Evolutionary conservation across 2,329 filamentous ascomycete species (phyloP).

Genomic region (Aureobasidium vineae): DNA sequence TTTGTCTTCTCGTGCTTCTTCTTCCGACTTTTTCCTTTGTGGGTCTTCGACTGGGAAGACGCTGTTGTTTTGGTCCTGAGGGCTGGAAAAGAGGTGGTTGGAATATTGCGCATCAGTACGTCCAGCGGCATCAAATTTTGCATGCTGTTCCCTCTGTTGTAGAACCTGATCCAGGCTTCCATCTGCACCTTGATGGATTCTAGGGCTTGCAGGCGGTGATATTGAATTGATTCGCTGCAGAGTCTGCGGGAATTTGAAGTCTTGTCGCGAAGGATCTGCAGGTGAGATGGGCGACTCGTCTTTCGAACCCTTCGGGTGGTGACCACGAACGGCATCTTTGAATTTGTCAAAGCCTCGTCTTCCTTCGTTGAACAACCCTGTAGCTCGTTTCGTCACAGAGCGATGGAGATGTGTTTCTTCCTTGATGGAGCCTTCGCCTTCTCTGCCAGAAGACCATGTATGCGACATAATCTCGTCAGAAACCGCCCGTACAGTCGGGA

Average conservation of each 20-base stretch:
- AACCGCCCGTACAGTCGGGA: neutral
- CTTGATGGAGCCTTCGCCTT: conserved; percentile 6
- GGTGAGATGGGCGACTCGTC: conserved; percentile 30
- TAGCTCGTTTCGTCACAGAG: conserved; percentile 71
- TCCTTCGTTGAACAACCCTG: conserved; percentile 74
- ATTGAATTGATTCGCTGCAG: conserved; percentile 11
- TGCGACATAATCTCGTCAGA: conserved; percentile 16
- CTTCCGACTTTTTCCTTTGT: conserved; percentile 1
- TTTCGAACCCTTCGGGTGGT: conserved; percentile 43
- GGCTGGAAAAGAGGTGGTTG: neutral
- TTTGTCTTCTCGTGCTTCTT: conserved; percentile 8
- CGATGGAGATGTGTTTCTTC: conserved; percentile 5
- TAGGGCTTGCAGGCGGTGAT: conserved; percentile 22
- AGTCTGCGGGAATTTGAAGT: neutral
- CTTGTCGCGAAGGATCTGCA: neutral
- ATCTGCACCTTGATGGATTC: neutral
- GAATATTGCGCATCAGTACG: neutral
- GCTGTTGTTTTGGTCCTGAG: neutral
- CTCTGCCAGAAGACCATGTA: conserved; percentile 14
- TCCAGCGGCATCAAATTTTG: neutral
- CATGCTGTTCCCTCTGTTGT: neutral
- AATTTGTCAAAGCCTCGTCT: conserved; percentile 80
- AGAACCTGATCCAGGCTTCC: conserved; percentile 9
- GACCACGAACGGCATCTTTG: conserved; percentile 68
- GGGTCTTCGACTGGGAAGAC: conserved; percentile 22